Conservation (phyloP, 176 grass and related monocot species). For the Bolboschoenus planiculmis region DNA sequence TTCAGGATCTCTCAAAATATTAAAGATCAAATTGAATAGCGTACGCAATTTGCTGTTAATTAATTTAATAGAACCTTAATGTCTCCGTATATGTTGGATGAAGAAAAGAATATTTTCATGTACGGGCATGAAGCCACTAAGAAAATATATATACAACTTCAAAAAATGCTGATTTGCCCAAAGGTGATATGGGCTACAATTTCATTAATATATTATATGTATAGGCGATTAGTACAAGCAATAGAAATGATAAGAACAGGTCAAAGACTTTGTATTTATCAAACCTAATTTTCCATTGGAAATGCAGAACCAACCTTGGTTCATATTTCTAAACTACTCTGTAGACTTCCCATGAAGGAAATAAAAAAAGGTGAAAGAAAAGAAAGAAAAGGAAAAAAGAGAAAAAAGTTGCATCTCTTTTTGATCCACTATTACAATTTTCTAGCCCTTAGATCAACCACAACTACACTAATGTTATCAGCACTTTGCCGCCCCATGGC, state of each 20-base stretch:
- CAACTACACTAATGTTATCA: conserved; percentile 66
- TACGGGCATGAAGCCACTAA: too few species aligned
- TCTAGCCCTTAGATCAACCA: conserved; percentile 43
- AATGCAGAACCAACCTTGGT: conserved; percentile 16
- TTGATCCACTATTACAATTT: conserved; percentile 15
- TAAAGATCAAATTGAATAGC: background rate
- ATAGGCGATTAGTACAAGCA: background rate
- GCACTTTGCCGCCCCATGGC: conserved; percentile 39
- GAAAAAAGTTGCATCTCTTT: background rate
- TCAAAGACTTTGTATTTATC: background rate
- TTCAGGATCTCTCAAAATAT: background rate
- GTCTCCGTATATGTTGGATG: background rate
- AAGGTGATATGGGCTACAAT: background rate
- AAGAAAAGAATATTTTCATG: background rate
- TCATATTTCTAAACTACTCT: conserved; percentile 20
- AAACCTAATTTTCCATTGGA: conserved; percentile 6
- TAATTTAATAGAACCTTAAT: background rate
- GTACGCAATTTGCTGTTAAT: background rate
- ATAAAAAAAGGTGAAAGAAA: background rate
- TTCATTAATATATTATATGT: background rate
- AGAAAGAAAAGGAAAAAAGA: background rate
- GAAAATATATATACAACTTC: too few species aligned
- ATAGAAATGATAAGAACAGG: background rate
- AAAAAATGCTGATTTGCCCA: background rate
- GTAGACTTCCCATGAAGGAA: background rate